Evolutionary conservation across 176 grass and related monocot species (phyloP).

Genomic region (Hordeum marinum): DNA sequence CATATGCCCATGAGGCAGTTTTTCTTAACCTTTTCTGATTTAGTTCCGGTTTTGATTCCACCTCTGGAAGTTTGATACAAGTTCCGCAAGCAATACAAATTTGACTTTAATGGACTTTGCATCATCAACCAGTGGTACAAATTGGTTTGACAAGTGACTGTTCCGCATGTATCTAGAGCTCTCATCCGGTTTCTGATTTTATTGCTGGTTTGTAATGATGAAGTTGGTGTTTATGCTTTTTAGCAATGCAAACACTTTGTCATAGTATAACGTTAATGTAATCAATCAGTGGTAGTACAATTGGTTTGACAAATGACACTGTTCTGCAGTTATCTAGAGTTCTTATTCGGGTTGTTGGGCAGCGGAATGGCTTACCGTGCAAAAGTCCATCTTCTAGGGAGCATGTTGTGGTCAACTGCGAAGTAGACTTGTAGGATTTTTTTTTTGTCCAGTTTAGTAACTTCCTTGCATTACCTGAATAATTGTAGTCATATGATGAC

Average conservation of each 20-base stretch:
- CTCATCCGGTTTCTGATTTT: not conserved
- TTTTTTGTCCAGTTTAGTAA: not conserved
- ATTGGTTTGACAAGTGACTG: not conserved
- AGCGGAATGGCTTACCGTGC: not conserved
- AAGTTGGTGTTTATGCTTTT: no score
- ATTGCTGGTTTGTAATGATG: no score
- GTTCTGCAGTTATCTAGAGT: no score
- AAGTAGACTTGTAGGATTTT: not conserved
- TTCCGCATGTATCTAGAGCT: not conserved
- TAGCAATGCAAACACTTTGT: no score
- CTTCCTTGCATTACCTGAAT: not conserved
- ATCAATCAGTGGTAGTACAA: no score
- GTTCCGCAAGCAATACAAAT: no score
- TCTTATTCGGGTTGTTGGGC: not conserved
- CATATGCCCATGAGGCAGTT: no score
- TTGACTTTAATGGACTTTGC: not conserved
- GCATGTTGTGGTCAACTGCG: not conserved
- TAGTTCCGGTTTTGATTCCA: not conserved
- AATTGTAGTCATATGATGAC: not conserved
- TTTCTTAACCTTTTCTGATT: no score
- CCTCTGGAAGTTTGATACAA: no score
- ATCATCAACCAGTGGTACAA: not conserved
- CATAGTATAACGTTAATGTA: no score
- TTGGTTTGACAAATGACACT: no score
- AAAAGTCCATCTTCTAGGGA: not conserved